These are phyloP conservation scores for Melocanna baccifera DNA, from an alignment of 176 grass and related monocot genomes.

Conservation along the genomic window DNA sequence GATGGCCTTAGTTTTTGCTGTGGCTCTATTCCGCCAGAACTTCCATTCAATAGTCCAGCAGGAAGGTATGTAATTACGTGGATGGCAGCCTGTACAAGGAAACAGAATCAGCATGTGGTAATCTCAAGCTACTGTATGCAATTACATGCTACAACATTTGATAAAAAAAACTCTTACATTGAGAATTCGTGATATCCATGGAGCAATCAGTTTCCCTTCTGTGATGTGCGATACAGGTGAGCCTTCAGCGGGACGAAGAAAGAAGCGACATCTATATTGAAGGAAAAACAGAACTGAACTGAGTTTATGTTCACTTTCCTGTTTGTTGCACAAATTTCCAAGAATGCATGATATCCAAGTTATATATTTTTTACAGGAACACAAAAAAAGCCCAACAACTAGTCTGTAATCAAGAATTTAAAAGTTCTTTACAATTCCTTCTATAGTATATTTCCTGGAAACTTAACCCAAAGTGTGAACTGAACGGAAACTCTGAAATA, in stretches of 20 bases:
- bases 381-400: neutral
- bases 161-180: slow-evolving; percentile 47
- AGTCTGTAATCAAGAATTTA: neutral
- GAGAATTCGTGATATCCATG: slow-evolving; percentile 66
- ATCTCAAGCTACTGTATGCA: too few relatives aligned
- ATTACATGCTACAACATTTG: too few relatives aligned
- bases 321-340: neutral
- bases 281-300: slow-evolving; percentile 16
- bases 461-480: neutral
- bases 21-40: slow-evolving; percentile 19
- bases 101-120: too few relatives aligned
- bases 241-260: slow-evolving; percentile 72
- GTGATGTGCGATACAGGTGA: slow-evolving; percentile 51
- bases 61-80: neutral
- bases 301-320: neutral
- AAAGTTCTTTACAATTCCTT: neutral
- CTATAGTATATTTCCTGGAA: neutral
- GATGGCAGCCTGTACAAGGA: neutral
- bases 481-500: neutral
- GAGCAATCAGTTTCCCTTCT: slow-evolving; percentile 72
- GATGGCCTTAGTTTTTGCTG: slow-evolving; percentile 45
- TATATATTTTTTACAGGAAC: neutral
- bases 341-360: neutral
- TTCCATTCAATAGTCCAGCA: neutral
- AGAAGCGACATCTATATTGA: slow-evolving; percentile 63